Base-by-base conservation (phyloP, 371 early-diverging fungal genomes). In the Choanephora cucurbitarum region DNA sequence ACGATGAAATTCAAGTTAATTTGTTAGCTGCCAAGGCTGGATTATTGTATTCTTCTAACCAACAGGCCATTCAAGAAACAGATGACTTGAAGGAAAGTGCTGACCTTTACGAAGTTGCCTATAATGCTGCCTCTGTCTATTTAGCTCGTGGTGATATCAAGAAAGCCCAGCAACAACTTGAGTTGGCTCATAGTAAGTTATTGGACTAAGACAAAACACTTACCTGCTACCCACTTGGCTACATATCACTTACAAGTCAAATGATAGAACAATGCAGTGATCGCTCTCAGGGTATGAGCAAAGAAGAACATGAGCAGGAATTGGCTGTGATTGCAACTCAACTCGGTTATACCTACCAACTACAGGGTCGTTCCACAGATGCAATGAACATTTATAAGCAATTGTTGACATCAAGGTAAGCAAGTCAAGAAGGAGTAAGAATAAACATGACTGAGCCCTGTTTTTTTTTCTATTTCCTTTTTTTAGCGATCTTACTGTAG, bases 281-380 rank as follows among this genome's bases (percentile, higher is more conserved):
- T 13, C 64, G 58, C 52, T 67, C 70, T 14, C 57, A 55, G 13
- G 69, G 60, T 21, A 66, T 70, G 60, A 72, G 79, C 22, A 82
- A 84, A 49, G 82, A 86, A 44, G 88, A 88, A 49, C 84, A 87
- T 24, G 85, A 88, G 45, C 77, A 81, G 40, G 92, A 91, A 60
- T 56, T 90, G 62, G 82, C 83, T 14, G 78, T 85, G 8, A 83
- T 91, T 50, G 66, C 77, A 5, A 78, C 84, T 13, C 91, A 91
- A 72, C 69, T 87, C n/a, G 90, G 85, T 11, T 90, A 85, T 58
- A 84, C 88, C 39, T 81, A 82, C 59, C 92, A 91, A 62, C 48
- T 83, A 19, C 77, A 83, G 57, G 89, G 89, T 6, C 70, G 70
- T 15, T 55, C 61, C 3, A 67, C 73, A 0, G 79, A 88, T 49